These are phyloP conservation scores for Hyphopichia burtonii DNA, from an alignment of 1,139 yeast species.

Conservation along the genomic window DNA sequence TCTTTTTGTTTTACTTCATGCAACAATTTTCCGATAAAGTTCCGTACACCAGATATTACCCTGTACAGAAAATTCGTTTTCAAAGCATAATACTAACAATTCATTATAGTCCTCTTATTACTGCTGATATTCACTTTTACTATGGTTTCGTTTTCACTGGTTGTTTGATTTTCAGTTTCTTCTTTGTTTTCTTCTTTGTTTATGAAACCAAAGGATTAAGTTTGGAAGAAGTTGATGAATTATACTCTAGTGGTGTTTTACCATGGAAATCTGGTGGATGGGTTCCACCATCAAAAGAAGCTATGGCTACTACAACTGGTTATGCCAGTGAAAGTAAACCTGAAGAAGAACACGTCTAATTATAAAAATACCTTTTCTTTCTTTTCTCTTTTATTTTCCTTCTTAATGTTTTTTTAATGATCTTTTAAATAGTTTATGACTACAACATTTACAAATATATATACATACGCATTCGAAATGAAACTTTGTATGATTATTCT, in stretches of 20 bases:
- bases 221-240: constrained; percentile 66
- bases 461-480: not conserved
- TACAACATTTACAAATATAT: not conserved
- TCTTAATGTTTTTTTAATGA: not conserved
- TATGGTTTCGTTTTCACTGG: constrained; percentile 79
- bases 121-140: constrained; percentile 41
- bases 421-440: not conserved
- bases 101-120: constrained; percentile 51
- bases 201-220: constrained; percentile 67
- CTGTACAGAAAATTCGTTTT: too few relatives aligned
- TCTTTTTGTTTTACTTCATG: too few relatives aligned
- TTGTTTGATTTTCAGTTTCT: constrained; percentile 55
- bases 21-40: not conserved
- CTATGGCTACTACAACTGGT: constrained; percentile 32
- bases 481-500: not conserved
- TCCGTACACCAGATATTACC: not conserved
- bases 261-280: constrained; percentile 49
- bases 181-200: constrained; percentile 56
- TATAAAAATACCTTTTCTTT: not conserved
- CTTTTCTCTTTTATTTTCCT: not conserved
- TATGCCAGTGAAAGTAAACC: constrained; percentile 29
- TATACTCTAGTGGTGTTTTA: constrained; percentile 46
- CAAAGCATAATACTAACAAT: not conserved
- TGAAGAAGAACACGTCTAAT: constrained; percentile 10
- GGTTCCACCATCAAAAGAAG: constrained; percentile 37